Evolutionary conservation across 2,329 filamentous ascomycete genomes (phyloP), one percentile per base, ranked within the genome.

Genomic region (Colletotrichum plurivorum): DNA sequence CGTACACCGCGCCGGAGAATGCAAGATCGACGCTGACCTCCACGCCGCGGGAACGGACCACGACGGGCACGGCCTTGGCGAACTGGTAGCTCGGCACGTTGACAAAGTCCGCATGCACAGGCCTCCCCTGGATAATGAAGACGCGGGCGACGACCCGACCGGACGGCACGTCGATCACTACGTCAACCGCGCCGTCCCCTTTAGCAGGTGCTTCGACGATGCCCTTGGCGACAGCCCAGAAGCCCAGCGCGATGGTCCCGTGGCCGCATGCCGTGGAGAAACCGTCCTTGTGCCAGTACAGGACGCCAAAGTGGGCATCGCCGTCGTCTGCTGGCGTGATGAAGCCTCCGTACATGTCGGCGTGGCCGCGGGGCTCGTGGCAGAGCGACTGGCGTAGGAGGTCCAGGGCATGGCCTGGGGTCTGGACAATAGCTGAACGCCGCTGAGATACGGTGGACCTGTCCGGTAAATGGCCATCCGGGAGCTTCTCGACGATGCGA

Each of bases 231-330:
- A 75, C 22, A 8, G 75, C 74, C 75, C 75, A 76, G 20, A 73
- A 75, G 0, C 75, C 75, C 5, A 76, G n/a, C 2, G 73, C 75
- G 36, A 76, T 76, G 0, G 75, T 76, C 0, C 74, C 75, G 8
- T 76, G 75, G 1, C 74, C 75, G 4, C 75, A 76, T 0, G 75
- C 75, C 0, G 75, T 76, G 0, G 75, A 76, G 57, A 76, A 75
- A 7, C 75, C 75, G 43, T 76, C 74, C 12, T 75, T 76, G 20
- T 76, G 75, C 75, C 75, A 76, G 49, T 76, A 76, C 0, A 76
- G 18, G 1, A 76, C 75, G 3, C 75, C 74, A 25, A 75, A 76
- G 4, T 69, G 57, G 18, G 75, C 75, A 0, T 70, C 72, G 0
- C 51, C 3, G 46, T 76, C 73, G 46, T 76, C 58, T 0, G 75